Percentiles rank a stretch among this genome's conserved stretches.
Evolutionary conservation across 1,139 yeast species (phyloP).

Genomic region (Diutina pseudorugosa): DNA sequence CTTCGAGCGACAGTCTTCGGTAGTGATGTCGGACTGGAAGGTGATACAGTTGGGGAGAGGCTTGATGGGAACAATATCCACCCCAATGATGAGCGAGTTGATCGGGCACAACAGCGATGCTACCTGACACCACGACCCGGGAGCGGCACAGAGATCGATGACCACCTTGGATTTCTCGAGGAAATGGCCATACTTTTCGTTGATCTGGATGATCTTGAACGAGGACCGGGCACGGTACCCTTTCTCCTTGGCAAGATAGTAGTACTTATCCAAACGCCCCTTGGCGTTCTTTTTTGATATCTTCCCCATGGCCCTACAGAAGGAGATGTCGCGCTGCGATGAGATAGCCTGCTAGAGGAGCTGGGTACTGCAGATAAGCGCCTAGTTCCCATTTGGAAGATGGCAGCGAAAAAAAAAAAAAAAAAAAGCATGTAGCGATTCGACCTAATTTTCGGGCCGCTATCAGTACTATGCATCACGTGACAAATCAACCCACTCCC

Average conservation of each 20-base stretch:
- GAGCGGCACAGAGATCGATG: constrained; percentile 97
- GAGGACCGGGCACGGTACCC: constrained; percentile 99
- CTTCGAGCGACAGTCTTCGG: constrained; percentile 93
- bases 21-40: constrained; percentile 93
- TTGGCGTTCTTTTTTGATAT: constrained; percentile 93
- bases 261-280: constrained; percentile 98
- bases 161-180: constrained; percentile 94
- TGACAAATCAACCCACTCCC: not conserved
- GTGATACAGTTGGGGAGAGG: constrained; percentile 89
- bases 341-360: not conserved
- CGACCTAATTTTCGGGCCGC: no score
- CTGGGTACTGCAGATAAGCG: not conserved
- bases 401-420: no score
- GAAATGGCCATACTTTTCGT: constrained; percentile 93
- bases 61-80: constrained; percentile 94
- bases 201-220: constrained; percentile 86
- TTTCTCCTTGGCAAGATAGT: constrained; percentile 89
- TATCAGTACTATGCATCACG: not conserved
- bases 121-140: constrained; percentile 99
- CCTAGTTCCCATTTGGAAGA: no score
- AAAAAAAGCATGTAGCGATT: no score
- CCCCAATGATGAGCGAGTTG: constrained; percentile 90
- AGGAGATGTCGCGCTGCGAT: not conserved
- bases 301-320: constrained; percentile 53
- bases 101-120: constrained; percentile 89